phyloP scores from a whole-genome alignment of 257 asterid genomes.

The Gentiana dahurica region DNA sequence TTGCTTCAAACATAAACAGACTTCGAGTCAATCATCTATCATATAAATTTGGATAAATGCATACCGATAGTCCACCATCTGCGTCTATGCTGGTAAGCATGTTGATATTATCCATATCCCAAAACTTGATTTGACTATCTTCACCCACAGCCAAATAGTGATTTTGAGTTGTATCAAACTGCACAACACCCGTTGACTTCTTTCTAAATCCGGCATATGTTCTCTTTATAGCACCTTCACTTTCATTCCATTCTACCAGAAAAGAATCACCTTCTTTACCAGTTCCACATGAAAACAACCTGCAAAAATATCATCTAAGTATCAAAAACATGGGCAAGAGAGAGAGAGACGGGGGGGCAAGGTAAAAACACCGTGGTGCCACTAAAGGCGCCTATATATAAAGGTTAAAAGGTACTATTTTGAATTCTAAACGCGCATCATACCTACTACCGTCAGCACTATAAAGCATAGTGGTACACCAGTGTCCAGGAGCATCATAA shows the following conservation, averaged over 20 bases:
- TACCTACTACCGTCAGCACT: conserved; percentile 99
- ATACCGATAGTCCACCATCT: conserved; percentile 90
- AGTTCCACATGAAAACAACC: conserved; percentile 98
- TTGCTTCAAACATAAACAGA: not conserved
- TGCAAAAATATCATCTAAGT: conserved; percentile 11
- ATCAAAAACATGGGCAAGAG: too few relatives aligned
- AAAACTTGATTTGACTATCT: conserved; percentile 86
- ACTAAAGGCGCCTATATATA: not conserved
- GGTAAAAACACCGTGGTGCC: too few relatives aligned
- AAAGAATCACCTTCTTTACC: conserved; percentile 94
- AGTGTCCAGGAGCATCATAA: conserved; percentile 97
- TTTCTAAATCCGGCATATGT: conserved; percentile 76
- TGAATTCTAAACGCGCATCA: conserved; percentile 1
- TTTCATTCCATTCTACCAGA: conserved; percentile 98
- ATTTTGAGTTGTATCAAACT: conserved; percentile 89
- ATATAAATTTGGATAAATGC: conserved; percentile 13
- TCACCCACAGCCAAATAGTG: conserved; percentile 96
- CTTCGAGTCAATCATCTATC: too few relatives aligned
- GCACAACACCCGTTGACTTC: conserved; percentile 75
- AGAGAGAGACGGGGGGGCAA: not conserved
- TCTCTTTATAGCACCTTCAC: conserved; percentile 96
- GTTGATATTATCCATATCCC: conserved; percentile 90
- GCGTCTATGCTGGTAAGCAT: conserved; percentile 62
- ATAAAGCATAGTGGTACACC: conserved; percentile 94
- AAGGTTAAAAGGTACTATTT: not conserved